A percentile compares a stretch with the other conserved stretches of the same genome.
Evolutionary conservation across 495 filamentous ascomycete genomes (phyloP).

Genomic region (Tetracladium marchalianum): DNA sequence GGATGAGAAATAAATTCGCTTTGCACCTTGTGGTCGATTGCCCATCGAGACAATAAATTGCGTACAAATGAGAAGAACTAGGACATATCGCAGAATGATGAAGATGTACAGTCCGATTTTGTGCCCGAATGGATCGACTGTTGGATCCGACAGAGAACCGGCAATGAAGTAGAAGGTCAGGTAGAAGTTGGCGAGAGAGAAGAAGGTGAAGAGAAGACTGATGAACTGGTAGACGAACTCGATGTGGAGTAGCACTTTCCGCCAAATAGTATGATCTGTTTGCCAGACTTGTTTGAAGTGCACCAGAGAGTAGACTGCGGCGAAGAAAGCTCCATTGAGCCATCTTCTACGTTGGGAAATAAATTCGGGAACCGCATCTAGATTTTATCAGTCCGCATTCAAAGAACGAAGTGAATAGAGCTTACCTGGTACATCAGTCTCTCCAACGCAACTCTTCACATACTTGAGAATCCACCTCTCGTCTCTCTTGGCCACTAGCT

Average conservation of each 20-base stretch:
- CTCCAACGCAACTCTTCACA: constrained; percentile 88
- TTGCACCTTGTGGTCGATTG: constrained; percentile 93
- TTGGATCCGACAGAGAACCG: constrained; percentile 75
- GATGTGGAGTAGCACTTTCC: constrained; percentile 88
- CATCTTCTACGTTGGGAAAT: constrained; percentile 92
- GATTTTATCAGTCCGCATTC: constrained; percentile 9
- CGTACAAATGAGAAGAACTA: constrained; percentile 77
- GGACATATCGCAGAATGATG: constrained; percentile 71
- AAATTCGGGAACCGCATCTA: constrained; percentile 78
- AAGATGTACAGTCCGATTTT: constrained; percentile 80
- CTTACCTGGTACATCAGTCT: constrained; percentile 93
- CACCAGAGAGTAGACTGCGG: constrained; percentile 92
- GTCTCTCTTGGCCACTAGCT: constrained; percentile 89
- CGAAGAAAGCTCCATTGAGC: constrained; percentile 99
- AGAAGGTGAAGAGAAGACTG: constrained; percentile 88
- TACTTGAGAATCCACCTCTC: constrained; percentile 98
- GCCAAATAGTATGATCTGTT: constrained; percentile 81
- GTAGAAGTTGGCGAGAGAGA: constrained; percentile 98
- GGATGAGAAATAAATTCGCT: constrained; percentile 76
- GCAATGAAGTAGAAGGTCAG: constrained; percentile 98
- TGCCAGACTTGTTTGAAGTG: constrained; percentile 90
- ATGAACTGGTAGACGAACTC: constrained; percentile 95
- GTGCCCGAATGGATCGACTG: constrained; percentile 83
- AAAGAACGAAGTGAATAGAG: constrained; percentile 1
- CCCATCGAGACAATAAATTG: constrained; percentile 99